Evolutionary conservation across 768 basidiomycete species (phyloP).

Genomic region (Amanita jacksonii): DNA sequence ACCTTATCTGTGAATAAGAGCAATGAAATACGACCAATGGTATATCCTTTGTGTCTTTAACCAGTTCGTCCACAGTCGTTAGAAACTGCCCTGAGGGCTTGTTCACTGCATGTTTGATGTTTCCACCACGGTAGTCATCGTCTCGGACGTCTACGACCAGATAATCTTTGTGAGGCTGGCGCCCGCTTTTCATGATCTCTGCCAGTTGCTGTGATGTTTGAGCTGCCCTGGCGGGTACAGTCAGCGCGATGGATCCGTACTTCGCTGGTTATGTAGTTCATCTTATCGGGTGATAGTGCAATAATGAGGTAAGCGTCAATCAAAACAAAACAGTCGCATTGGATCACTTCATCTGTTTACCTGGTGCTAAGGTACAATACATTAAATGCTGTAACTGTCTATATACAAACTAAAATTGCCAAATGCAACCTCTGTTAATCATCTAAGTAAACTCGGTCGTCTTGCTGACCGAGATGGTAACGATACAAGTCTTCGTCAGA

Average conservation of each 20-base stretch:
- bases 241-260: slow-evolving; percentile 17
- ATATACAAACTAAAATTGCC: no score
- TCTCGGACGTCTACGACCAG: slow-evolving; percentile 81
- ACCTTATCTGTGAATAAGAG: slow-evolving; percentile 69
- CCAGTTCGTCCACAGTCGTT: slow-evolving; percentile 44
- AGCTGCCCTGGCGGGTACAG: background rate
- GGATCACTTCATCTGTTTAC: no score
- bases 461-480: slow-evolving; percentile 38
- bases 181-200: slow-evolving; percentile 55
- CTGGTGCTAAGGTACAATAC: no score
- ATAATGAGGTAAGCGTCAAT: no score
- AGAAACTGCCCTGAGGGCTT: slow-evolving; percentile 55
- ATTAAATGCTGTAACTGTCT: no score
- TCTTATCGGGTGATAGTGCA: no score
- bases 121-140: slow-evolving; percentile 69
- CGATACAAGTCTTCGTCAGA: slow-evolving; percentile 35
- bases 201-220: slow-evolving; percentile 50
- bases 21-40: slow-evolving; percentile 72
- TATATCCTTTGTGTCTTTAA: slow-evolving; percentile 51
- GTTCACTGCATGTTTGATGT: slow-evolving; percentile 59
- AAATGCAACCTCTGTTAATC: no score
- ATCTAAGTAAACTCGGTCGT: background rate
- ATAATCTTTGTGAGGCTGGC: slow-evolving; percentile 54
- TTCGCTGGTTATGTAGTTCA: slow-evolving; percentile 31
- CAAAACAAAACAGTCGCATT: no score